phyloP scores from a whole-genome alignment of 768 basidiomycete genomes.

The Phylloporus sp. region DNA sequence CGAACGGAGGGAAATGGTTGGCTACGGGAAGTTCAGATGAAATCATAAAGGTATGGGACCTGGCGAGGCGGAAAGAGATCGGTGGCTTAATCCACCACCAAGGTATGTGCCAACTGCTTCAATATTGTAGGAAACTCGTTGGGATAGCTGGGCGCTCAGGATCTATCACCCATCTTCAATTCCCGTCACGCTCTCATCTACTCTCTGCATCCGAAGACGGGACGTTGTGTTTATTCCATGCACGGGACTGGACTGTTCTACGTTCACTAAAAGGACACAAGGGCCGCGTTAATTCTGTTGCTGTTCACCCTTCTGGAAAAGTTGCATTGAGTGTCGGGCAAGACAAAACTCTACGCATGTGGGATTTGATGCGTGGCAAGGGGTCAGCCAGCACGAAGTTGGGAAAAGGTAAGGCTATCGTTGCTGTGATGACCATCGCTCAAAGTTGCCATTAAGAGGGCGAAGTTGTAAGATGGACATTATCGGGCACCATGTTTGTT shows the following conservation, averaged over 20 bases:
- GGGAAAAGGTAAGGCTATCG: conserved; percentile 62
- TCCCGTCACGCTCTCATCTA: conserved; percentile 86
- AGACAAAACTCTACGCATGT: conserved; percentile 90
- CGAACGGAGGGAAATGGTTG: conserved; percentile 91
- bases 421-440: not conserved
- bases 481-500: conserved; percentile 70
- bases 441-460: conserved; percentile 54
- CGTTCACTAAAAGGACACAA: conserved; percentile 90
- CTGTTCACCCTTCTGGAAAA: conserved; percentile 91
- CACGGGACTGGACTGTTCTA: conserved; percentile 91
- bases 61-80: conserved; percentile 86
- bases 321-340: conserved; percentile 88
- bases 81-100: conserved; percentile 94
- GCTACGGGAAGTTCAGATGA: conserved; percentile 96
- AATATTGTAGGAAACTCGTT: not conserved
- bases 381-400: conserved; percentile 86
- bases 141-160: conserved; percentile 43
- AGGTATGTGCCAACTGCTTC: conserved; percentile 50
- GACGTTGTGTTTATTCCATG: conserved; percentile 83
- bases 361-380: conserved; percentile 96
- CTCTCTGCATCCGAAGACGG: conserved; percentile 93
- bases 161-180: conserved; percentile 84
- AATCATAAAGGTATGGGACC: conserved; percentile 95
- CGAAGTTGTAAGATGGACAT: conserved; percentile 88
- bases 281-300: conserved; percentile 84